Percentiles rank a stretch among this genome's conserved stretches.
These are phyloP conservation scores for Ramalina peruviana DNA, from an alignment of 495 filamentous ascomycete genomes.

Conservation along the genomic window DNA sequence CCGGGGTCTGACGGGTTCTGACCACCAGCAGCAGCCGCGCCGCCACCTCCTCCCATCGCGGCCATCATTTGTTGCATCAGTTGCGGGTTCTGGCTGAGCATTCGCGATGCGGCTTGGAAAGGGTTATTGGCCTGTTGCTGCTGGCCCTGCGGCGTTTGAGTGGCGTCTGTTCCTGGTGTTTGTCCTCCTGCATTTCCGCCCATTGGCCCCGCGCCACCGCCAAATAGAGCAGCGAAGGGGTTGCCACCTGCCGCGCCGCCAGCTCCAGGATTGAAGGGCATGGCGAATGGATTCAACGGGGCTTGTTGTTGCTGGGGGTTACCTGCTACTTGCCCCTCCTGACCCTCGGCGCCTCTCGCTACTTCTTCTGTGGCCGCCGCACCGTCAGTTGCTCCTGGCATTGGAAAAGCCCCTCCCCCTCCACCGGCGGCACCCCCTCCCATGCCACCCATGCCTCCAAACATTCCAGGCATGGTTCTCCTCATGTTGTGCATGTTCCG, in stretches of 20 bases:
- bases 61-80: conserved; percentile 35
- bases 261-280: conserved; percentile 22
- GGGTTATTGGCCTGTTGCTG: conserved; percentile 26
- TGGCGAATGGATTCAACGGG: conserved; percentile 18
- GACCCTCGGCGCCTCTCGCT: conserved; percentile 8
- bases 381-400: conserved; percentile 69
- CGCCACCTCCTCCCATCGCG: conserved; percentile 25
- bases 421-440: conserved; percentile 28
- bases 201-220: conserved; percentile 20
- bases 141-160: conserved; percentile 15
- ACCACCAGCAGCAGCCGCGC: conserved; percentile 20
- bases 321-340: neutral
- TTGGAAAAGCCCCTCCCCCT: conserved; percentile 50
- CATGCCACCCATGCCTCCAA: conserved; percentile 42
- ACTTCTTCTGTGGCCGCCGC: conserved; percentile 15
- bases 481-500: conserved; percentile 71
- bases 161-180: conserved; percentile 3
- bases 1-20: conserved; percentile 21
- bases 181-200: conserved; percentile 15
- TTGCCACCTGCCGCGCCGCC: conserved; percentile 41
- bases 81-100: conserved; percentile 35
- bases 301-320: conserved; percentile 16
- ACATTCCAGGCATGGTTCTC: conserved; percentile 58
- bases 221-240: conserved; percentile 62
- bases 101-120: conserved; percentile 26